Conservation (phyloP, 345 rosid genomes). For the Anacardium occidentale region DNA sequence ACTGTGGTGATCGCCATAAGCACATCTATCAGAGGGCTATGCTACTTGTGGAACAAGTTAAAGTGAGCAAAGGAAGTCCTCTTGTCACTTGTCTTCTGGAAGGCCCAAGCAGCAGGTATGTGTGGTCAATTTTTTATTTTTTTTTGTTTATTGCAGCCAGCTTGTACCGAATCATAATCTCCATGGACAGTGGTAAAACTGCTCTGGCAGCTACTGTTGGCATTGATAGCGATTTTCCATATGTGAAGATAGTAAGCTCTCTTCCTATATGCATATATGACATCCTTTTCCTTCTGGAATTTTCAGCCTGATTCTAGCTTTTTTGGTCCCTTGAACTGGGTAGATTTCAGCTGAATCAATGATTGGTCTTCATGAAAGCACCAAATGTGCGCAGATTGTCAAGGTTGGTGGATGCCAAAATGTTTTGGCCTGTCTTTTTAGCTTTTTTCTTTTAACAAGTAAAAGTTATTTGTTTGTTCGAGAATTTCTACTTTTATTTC, state of each 20-base stretch:
- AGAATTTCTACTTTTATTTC: slow-evolving; percentile 4
- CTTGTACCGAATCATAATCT: slow-evolving; percentile 18
- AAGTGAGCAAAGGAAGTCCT: slow-evolving; percentile 96
- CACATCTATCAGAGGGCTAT: slow-evolving; percentile 89
- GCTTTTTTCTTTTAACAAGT: neutral
- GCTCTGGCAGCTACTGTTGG: slow-evolving; percentile 97
- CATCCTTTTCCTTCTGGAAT: neutral
- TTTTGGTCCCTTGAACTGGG: slow-evolving; percentile 17
- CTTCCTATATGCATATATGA: neutral
- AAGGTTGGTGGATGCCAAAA: slow-evolving; percentile 53
- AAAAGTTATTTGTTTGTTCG: neutral
- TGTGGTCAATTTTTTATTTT: slow-evolving; percentile 7
- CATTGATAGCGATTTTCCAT: slow-evolving; percentile 91
- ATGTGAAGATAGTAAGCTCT: slow-evolving; percentile 89
- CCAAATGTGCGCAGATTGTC: slow-evolving; percentile 87
- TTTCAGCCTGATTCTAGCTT: slow-evolving; percentile 1
- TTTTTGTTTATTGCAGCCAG: slow-evolving; percentile 10
- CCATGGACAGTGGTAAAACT: slow-evolving; percentile 83
- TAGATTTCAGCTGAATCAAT: slow-evolving; percentile 94
- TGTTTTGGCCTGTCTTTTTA: slow-evolving; percentile 4
- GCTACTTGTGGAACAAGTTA: slow-evolving; percentile 91
- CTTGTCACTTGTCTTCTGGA: slow-evolving; percentile 93
- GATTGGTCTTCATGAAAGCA: slow-evolving; percentile 97
- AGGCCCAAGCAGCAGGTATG: slow-evolving; percentile 92
- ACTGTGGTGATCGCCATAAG: slow-evolving; percentile 73